Percentiles rank a stretch among this genome's conserved stretches.
These are phyloP conservation scores for Psilocybe tampanensis DNA, from an alignment of 768 basidiomycete species.

Conservation along the genomic window DNA sequence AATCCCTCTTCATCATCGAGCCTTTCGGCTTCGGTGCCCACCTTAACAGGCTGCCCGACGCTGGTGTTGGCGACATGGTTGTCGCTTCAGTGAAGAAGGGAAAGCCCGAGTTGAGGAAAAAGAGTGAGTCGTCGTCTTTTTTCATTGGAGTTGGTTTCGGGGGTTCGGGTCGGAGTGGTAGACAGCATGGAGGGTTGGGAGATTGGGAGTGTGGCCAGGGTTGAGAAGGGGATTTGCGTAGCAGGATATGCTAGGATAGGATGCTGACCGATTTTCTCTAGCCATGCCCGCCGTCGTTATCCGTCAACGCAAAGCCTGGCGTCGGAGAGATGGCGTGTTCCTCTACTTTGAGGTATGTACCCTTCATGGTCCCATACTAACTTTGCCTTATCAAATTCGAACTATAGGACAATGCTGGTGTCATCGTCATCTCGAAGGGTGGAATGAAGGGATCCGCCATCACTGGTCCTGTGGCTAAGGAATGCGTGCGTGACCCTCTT, in stretches of 20 bases:
- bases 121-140: conserved; percentile 72
- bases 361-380: background rate
- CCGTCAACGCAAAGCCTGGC: conserved; percentile 98
- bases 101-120: conserved; percentile 99
- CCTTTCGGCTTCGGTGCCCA: conserved; percentile 95
- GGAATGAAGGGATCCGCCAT: conserved; percentile 99
- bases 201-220: background rate
- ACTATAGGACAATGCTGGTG: conserved; percentile 87
- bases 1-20: conserved; percentile 93
- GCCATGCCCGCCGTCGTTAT: conserved; percentile 98
- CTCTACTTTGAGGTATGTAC: conserved; percentile 89
- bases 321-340: conserved; percentile 97
- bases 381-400: background rate
- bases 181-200: too few species aligned
- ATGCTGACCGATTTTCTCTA: conserved; percentile 32
- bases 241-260: background rate
- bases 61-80: conserved; percentile 93
- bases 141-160: background rate
- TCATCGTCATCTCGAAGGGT: conserved; percentile 98
- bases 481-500: conserved; percentile 73
- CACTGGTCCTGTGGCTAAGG: conserved; percentile 97
- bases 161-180: too few species aligned
- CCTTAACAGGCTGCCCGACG: conserved; percentile 96
- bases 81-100: conserved; percentile 99
- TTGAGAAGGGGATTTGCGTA: background rate